Evolutionary conservation across 2,329 filamentous ascomycete species (phyloP).

Genomic region (Teratosphaeria viscida): DNA sequence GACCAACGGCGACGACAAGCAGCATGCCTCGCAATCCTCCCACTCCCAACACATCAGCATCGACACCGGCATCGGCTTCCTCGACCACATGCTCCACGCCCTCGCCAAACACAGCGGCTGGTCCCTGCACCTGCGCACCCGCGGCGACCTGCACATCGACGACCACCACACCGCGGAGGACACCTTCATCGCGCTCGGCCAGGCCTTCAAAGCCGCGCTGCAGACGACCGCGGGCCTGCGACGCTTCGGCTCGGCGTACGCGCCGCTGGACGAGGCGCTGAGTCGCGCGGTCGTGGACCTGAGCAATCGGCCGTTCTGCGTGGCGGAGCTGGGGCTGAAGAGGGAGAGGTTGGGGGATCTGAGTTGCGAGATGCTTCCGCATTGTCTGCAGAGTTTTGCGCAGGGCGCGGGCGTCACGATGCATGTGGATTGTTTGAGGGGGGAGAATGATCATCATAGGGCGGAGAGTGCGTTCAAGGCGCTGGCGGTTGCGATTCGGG

Average conservation of each 20-base stretch:
- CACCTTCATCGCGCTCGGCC: conserved; percentile 80
- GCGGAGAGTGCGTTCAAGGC: conserved; percentile 98
- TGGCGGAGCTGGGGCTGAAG: conserved; percentile 73
- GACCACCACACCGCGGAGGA: conserved; percentile 98
- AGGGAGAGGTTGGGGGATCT: conserved; percentile 91
- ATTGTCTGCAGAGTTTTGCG: conserved; percentile 89
- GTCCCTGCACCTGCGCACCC: conserved; percentile 73
- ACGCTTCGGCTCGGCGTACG: conserved; percentile 85
- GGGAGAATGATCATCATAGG: conserved; percentile 89
- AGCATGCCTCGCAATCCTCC: conserved; percentile 77
- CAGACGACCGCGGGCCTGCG: conserved; percentile 70
- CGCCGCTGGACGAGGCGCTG: conserved; percentile 88
- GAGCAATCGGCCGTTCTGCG: conserved; percentile 78
- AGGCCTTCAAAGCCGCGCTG: conserved; percentile 70
- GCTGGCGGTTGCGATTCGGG: conserved; percentile 71
- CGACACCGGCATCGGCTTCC: conserved; percentile 89
- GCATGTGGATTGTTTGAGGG: conserved; percentile 85
- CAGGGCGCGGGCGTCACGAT: conserved; percentile 83
- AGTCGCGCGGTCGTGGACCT: conserved; percentile 90
- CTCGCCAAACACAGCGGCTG: conserved; percentile 92
- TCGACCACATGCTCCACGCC: conserved; percentile 98
- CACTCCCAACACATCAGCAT: conserved; percentile 77
- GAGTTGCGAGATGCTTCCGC: conserved; percentile 92
- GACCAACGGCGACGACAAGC: conserved; percentile 41
- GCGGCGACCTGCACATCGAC: conserved; percentile 90